Conservation (phyloP, 2,329 filamentous ascomycete genomes). For the Fusarium sp. region DNA sequence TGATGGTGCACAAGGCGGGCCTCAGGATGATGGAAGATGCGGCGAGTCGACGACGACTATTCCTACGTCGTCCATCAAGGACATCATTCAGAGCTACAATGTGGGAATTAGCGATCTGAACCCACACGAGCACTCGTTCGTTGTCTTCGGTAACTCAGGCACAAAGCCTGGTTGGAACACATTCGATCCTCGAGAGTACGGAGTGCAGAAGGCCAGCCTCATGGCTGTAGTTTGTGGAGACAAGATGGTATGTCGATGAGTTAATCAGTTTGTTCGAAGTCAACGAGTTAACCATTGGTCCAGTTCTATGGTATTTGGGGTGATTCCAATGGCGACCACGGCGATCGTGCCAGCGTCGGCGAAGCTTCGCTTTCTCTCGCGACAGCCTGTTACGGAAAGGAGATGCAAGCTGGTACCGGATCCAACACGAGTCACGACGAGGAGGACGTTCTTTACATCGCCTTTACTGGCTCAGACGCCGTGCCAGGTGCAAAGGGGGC, state of each 20-base stretch:
- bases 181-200: slow-evolving; percentile 59
- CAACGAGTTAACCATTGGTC: no score
- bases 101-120: slow-evolving; percentile 58
- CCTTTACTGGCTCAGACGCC: slow-evolving; percentile 67
- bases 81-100: slow-evolving; percentile 54
- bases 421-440: slow-evolving; percentile 62
- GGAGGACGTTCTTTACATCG: slow-evolving; percentile 73
- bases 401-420: slow-evolving; percentile 53
- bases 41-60: slow-evolving; percentile 15
- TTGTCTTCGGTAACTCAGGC: slow-evolving; percentile 68
- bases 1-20: slow-evolving; percentile 62
- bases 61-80: slow-evolving; percentile 60
- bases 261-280: rapidly evolving
- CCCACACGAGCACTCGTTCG: slow-evolving; percentile 66
- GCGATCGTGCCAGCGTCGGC: slow-evolving; percentile 59
- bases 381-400: slow-evolving; percentile 63
- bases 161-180: slow-evolving; percentile 50
- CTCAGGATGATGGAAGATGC: slow-evolving; percentile 56
- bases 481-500: slow-evolving; percentile 67
- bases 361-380: slow-evolving; percentile 69
- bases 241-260: slow-evolving; percentile 55
- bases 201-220: slow-evolving; percentile 65
- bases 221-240: slow-evolving; percentile 69
- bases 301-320: slow-evolving; percentile 71
- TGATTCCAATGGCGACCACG: slow-evolving; percentile 68